Base-by-base conservation (phyloP, 257 asterid genomes). In the Fraxinus excelsior region DNA sequence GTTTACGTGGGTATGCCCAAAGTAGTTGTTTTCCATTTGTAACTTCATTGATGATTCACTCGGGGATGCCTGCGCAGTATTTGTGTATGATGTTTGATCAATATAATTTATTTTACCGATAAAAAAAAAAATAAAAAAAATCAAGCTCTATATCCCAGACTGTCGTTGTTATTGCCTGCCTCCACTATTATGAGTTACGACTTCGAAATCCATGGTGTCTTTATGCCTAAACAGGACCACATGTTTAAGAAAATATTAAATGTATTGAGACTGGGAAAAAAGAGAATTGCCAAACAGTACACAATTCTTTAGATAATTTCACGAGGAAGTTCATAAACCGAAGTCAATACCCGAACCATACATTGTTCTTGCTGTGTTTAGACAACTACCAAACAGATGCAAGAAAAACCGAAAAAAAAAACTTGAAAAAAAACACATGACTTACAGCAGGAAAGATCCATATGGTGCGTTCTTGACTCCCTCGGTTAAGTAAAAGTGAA, bases 381-480 rank as follows among this genome's bases (percentile, higher is more conserved):
- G 74, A 71, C 71, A 6, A 19, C 64, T n/a, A 53, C 2, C 23
- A 53, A 53, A 53, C 64, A 4, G 11, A 53, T 4, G 0, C 10
- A 53, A 53, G n/a, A 53, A n/a, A 37, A 37, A 37, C 11, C 0
- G 2, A 1, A 5, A 6, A 35, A 35, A 35, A 35, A 35, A 35
- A n/a, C n/a, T 26, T 26, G 28, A 19, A 53, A 19, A 16, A 53
- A 51, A 51, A 51, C 5, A 11, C 10, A 53, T 19, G 16, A 2
- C 64, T 5, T 7, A 44, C 75, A 28, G 75, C 75, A 71, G 49
- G 76, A 76, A 64, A 67, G 64, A 46, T 71, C 62, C 49, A 82
- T 71, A 85, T 82, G 93, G 93, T 88, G 87, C 93, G 91, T 85
- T 88, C 93, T 88, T 88, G 93, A 88, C 91, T 88, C 76, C 66